Evolutionary conservation across 2,329 filamentous ascomycete genomes (phyloP).

Genomic region (Lasiodiplodia citricola): DNA sequence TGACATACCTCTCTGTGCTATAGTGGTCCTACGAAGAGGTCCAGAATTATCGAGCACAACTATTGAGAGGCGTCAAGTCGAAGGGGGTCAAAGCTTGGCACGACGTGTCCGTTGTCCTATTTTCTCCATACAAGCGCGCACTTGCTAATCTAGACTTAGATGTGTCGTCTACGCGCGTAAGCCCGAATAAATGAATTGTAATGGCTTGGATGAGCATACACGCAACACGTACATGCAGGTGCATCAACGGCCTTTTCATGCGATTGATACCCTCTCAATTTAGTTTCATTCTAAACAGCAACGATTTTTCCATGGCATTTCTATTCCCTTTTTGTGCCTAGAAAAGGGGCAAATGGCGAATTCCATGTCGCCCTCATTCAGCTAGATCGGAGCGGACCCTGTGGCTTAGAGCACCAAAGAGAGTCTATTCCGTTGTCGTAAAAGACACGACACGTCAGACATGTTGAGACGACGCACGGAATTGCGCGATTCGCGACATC

Average conservation of each 20-base stretch:
- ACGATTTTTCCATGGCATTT: neutral
- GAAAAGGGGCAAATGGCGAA: neutral
- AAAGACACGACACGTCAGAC: neutral
- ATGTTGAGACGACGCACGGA: neutral
- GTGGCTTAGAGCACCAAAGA: no score
- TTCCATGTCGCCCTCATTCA: neutral
- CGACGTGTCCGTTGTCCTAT: constrained; percentile 11
- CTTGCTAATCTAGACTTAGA: neutral
- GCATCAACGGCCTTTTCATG: neutral
- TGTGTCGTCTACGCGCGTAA: constrained; percentile 21
- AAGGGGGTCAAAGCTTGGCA: constrained; percentile 13
- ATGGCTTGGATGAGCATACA: neutral
- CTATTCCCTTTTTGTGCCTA: neutral
- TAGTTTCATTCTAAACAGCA: neutral
- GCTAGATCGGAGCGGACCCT: neutral
- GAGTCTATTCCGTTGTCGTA: neutral
- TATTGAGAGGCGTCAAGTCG: constrained; percentile 7
- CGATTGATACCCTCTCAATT: neutral
- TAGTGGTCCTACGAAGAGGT: constrained; percentile 26
- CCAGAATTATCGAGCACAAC: constrained; percentile 15
- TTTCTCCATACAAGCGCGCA: neutral
- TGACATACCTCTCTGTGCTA: neutral
- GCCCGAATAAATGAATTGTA: constrained; percentile 8
- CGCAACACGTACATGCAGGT: neutral
- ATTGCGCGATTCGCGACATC: neutral